Evolutionary conservation across 306 rosid genomes (phyloP), one percentile per base, ranked within the genome.

Genomic region (Sphenostylis stenocarpa): DNA sequence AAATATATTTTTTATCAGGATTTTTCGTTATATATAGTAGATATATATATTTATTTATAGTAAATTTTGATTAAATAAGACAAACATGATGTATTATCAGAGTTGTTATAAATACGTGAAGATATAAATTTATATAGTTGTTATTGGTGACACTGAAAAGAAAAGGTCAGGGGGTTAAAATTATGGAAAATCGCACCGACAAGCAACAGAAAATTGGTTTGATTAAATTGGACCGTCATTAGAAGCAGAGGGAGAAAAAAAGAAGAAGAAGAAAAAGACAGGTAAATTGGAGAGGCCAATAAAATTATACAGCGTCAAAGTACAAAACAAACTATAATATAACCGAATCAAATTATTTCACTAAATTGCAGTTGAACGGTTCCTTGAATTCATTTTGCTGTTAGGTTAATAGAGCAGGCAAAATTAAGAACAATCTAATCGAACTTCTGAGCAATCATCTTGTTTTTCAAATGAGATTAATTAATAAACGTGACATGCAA

Each of bases 351-450:
- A 69, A 77, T 65, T 57, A 67, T 61, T 80, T 70, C 33, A 82
- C 77, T 11, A 24, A 63, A 77, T 81, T 79, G 73, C 64, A 69
- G 90, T 82, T 85, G 89, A 89, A 68, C 84, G 73, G 86, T 80
- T 85, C 91, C 75, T 24, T 73, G 81, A 85, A 77, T 63, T 26
- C 11, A 16, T 13, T 62, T 64, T 39, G 20, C 15, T 16, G 70
- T 70, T 60, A 67, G 80, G 74, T 57, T 29, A 67, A 72, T 26
- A 38, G 21, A 77, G 36, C 13, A 20, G 41, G 44, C 78, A 58
- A 70, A 33, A 47, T 58, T 76, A 26, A 80, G 43, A 76, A 17
- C 53, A 57, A 38, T 57, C 43, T 29, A 65, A 77, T 62, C 4
- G 19, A 13, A 44, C 34, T 14, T 2, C 2, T 0, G 23, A 24